These are phyloP conservation scores for Globisporangium solare DNA, from an alignment of 352 stramenopile genomes.

Conservation along the genomic window DNA sequence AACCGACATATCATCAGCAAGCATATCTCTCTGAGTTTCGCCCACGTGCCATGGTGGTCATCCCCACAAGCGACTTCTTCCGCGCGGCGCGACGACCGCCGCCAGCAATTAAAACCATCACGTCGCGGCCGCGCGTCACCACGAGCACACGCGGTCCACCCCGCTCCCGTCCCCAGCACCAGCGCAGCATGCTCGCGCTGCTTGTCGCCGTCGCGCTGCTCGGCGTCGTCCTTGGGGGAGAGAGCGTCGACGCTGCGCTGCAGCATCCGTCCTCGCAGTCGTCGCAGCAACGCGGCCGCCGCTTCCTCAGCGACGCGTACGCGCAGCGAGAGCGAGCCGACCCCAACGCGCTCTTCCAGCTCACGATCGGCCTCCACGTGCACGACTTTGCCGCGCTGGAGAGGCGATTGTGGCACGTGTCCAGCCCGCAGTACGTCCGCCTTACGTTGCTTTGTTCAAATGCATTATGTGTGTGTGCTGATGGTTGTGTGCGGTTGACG, in stretches of 20 bases:
- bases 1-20: background rate
- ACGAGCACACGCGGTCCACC: background rate
- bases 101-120: too few relatives aligned
- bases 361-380: constrained; percentile 48
- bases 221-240: background rate
- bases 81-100: too few relatives aligned
- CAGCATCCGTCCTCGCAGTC: background rate
- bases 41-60: background rate
- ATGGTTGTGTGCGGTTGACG: background rate
- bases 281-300: constrained; percentile 3
- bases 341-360: constrained; percentile 36
- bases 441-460: background rate
- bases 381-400: constrained; percentile 51
- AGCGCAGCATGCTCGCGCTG: background rate
- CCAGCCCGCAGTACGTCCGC: constrained; percentile 47
- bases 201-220: constrained; percentile 1
- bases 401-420: constrained; percentile 42
- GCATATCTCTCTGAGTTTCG: background rate
- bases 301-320: constrained; percentile 29
- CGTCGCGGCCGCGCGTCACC: too few relatives aligned
- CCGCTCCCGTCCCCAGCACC: background rate
- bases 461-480: background rate
- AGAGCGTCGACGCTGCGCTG: background rate
- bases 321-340: constrained; percentile 20
- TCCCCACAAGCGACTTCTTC: too few relatives aligned